Evolutionary conservation across 2,329 filamentous ascomycete genomes (phyloP).

Genomic region (Fusarium floridanum): DNA sequence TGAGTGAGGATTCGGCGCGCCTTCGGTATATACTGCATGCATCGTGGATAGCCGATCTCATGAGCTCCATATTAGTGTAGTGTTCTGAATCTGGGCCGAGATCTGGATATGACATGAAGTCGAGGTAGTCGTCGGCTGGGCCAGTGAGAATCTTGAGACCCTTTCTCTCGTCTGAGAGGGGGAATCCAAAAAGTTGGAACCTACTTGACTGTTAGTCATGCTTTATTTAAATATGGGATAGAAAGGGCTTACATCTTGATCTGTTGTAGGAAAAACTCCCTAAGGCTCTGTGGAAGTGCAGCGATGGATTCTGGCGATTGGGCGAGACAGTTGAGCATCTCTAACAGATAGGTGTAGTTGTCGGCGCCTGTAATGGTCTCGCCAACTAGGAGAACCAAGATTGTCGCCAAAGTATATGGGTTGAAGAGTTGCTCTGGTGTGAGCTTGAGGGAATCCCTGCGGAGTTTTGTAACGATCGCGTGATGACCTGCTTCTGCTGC

Average conservation of each 20-base stretch:
- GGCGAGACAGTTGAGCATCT: slow-evolving; percentile 52
- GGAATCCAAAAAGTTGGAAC: slow-evolving; percentile 50
- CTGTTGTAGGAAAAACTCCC: slow-evolving; percentile 49
- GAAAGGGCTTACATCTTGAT: slow-evolving; percentile 45
- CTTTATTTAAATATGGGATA: accelerated
- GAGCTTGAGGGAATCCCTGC: slow-evolving; percentile 47
- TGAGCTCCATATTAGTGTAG: slow-evolving; percentile 34
- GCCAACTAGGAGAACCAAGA: slow-evolving; percentile 55
- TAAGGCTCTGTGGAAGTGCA: slow-evolving; percentile 28
- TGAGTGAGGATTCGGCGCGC: slow-evolving; percentile 38
- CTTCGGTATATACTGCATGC: slow-evolving; percentile 46
- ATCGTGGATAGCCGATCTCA: slow-evolving; percentile 43
- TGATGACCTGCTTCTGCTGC: slow-evolving; percentile 52
- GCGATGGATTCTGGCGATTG: slow-evolving; percentile 37
- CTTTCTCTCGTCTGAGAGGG: slow-evolving; percentile 46
- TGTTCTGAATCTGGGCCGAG: slow-evolving; percentile 36
- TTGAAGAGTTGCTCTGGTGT: slow-evolving; percentile 51
- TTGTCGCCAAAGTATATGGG: slow-evolving; percentile 52
- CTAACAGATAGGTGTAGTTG: slow-evolving; percentile 53
- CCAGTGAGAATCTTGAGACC: slow-evolving; percentile 41
- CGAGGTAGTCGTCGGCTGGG: slow-evolving; percentile 43
- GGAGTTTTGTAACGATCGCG: slow-evolving; percentile 53
- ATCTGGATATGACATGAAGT: slow-evolving; percentile 45
- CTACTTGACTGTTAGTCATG: slow-evolving; percentile 10
- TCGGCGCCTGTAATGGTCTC: slow-evolving; percentile 57